phyloP scores from a whole-genome alignment of 371 early-diverging fungal genomes.

The Saksenaea vasiformis region DNA sequence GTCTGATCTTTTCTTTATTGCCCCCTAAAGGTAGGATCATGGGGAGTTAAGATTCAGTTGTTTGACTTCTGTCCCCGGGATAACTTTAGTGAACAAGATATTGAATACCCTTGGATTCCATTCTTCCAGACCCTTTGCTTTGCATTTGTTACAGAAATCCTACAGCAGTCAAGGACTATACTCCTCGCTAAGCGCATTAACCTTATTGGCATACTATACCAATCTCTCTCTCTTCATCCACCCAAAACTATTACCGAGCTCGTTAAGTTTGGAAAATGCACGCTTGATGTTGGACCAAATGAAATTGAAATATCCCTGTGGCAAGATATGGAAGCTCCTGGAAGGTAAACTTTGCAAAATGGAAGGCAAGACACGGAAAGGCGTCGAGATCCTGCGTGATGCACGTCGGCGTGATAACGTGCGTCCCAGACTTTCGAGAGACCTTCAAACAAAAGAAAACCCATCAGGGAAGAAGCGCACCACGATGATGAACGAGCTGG shows the following conservation, averaged over 20 bases:
- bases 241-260: conserved; percentile 40
- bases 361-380: conserved; percentile 45
- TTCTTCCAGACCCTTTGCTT: conserved; percentile 50
- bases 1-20: conserved; percentile 47
- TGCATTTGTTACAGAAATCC: conserved; percentile 41
- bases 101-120: conserved; percentile 51
- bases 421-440: not conserved
- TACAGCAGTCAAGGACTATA: conserved; percentile 41
- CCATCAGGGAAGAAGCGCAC: conserved; percentile 1
- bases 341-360: conserved; percentile 51
- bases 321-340: conserved; percentile 46
- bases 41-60: conserved; percentile 1
- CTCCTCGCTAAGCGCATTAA: conserved; percentile 40
- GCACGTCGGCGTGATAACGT: conserved; percentile 32
- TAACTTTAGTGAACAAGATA: conserved; percentile 37
- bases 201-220: conserved; percentile 48
- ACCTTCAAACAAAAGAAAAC: conserved; percentile 6
- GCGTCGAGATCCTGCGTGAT: conserved; percentile 47
- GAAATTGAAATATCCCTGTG: conserved; percentile 37
- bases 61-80: not conserved
- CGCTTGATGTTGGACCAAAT: conserved; percentile 38
- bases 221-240: conserved; percentile 51
- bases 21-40: conserved; percentile 44
- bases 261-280: conserved; percentile 35
- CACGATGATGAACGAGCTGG: conserved; percentile 28